A percentile compares a stretch with the other conserved stretches of the same genome.
These are phyloP conservation scores for Alternaria sp. DNA, from an alignment of 2,329 filamentous ascomycete genomes.

Conservation along the genomic window DNA sequence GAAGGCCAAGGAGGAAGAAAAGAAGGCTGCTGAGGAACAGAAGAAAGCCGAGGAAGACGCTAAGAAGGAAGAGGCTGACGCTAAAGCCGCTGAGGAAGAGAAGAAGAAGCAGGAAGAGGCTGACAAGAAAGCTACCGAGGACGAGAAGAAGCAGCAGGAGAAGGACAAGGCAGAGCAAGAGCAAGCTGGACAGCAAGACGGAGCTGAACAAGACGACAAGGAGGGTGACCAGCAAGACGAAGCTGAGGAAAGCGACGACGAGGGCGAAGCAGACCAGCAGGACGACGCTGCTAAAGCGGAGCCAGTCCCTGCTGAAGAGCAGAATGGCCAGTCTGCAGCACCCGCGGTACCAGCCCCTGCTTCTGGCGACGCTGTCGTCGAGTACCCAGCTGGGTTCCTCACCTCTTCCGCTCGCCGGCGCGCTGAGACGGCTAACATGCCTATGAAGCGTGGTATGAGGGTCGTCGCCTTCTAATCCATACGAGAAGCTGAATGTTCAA, in stretches of 20 bases:
- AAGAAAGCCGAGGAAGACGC: conserved; percentile 1
- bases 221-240: conserved; percentile 4
- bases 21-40: not conserved
- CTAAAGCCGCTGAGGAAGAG: not conserved
- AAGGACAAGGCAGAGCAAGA: conserved; percentile 5
- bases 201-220: conserved; percentile 1
- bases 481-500: not conserved
- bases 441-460: conserved; percentile 11
- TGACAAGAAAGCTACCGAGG: conserved; percentile 7
- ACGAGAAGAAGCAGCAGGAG: conserved; percentile 13
- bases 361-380: conserved; percentile 9
- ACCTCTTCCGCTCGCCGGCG: conserved; percentile 7
- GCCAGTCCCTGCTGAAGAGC: not conserved
- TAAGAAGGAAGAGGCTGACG: conserved; percentile 1
- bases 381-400: conserved; percentile 20
- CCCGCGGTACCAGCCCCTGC: not conserved
- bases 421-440: conserved; percentile 1
- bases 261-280: conserved; percentile 8
- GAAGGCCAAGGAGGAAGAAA: conserved; percentile 1
- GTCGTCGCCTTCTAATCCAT: conserved; percentile 4
- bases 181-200: conserved; percentile 1
- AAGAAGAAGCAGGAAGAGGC: not conserved
- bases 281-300: conserved; percentile 3
- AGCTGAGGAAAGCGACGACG: not conserved
- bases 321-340: conserved; percentile 2